These are phyloP conservation scores for Neurospora sp. DNA, from an alignment of 495 filamentous ascomycete genomes.

Conservation along the genomic window DNA sequence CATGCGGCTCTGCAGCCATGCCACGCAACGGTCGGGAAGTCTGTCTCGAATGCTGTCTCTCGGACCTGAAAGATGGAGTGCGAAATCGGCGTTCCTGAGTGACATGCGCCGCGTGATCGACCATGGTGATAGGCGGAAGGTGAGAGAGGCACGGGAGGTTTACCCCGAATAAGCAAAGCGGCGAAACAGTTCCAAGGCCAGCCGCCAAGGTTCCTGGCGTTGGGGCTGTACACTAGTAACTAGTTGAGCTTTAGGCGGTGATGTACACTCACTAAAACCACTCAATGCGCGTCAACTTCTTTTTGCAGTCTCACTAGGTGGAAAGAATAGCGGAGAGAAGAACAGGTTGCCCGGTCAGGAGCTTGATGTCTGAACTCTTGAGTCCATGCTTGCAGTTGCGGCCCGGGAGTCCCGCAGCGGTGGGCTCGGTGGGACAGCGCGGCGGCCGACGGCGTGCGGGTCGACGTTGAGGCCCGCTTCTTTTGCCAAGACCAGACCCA, in stretches of 20 bases:
- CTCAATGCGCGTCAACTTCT: neutral
- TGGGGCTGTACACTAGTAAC: neutral
- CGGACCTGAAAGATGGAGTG: neutral
- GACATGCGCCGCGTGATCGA: neutral
- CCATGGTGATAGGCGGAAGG: neutral
- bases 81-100: neutral
- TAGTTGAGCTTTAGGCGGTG: neutral
- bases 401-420: neutral
- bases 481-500: neutral
- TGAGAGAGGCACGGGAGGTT: neutral
- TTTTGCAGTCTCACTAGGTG: neutral
- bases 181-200: neutral
- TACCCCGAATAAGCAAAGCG: neutral
- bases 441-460: neutral
- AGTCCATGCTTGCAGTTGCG: neutral
- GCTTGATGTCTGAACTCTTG: neutral
- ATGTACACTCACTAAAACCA: neutral
- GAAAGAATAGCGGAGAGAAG: no score
- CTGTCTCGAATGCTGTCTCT: neutral
- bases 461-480: neutral
- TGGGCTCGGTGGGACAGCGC: neutral
- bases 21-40: neutral
- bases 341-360: neutral
- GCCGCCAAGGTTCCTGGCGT: neutral
- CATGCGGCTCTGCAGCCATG: neutral